Evolutionary conservation across 768 basidiomycete species (phyloP).

Genomic region (Xanthoconium purpureum): DNA sequence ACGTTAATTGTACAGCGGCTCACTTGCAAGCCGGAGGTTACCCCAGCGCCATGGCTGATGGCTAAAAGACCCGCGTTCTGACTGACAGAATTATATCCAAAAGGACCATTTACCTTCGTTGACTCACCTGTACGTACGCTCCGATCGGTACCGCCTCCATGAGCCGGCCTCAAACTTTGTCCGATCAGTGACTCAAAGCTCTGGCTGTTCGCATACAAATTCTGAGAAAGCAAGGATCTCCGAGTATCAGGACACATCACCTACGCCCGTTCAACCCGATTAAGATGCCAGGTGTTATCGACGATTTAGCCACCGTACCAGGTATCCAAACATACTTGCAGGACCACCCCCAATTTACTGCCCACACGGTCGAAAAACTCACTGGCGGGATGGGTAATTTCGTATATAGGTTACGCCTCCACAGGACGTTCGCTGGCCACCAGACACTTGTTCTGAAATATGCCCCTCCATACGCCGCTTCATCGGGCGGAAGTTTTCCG

Average conservation of each 20-base stretch:
- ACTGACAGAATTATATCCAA: no score
- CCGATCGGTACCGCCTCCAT: neutral
- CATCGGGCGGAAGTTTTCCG: constrained; percentile 19
- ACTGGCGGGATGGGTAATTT: constrained; percentile 57
- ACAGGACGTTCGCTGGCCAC: constrained; percentile 37
- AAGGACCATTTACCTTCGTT: neutral
- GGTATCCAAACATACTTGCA: constrained; percentile 44
- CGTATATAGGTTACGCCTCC: constrained; percentile 51
- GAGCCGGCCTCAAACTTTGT: neutral
- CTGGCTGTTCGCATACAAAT: constrained; percentile 1
- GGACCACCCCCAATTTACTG: constrained; percentile 44
- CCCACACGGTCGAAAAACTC: constrained; percentile 38
- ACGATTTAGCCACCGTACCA: constrained; percentile 29
- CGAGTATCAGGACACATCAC: neutral
- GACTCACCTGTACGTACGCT: neutral
- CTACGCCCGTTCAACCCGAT: neutral
- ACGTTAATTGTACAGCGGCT: no score
- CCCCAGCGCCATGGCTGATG: no score
- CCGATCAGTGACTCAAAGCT: constrained; percentile 12
- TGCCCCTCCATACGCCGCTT: constrained; percentile 43
- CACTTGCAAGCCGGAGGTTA: no score
- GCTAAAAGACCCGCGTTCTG: no score
- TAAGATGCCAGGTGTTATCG: constrained; percentile 14
- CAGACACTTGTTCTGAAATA: constrained; percentile 59
- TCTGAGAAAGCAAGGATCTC: neutral